Base-by-base conservation (phyloP, 2,329 filamentous ascomycete genomes). In the Aspergillus pseudotamarii region DNA sequence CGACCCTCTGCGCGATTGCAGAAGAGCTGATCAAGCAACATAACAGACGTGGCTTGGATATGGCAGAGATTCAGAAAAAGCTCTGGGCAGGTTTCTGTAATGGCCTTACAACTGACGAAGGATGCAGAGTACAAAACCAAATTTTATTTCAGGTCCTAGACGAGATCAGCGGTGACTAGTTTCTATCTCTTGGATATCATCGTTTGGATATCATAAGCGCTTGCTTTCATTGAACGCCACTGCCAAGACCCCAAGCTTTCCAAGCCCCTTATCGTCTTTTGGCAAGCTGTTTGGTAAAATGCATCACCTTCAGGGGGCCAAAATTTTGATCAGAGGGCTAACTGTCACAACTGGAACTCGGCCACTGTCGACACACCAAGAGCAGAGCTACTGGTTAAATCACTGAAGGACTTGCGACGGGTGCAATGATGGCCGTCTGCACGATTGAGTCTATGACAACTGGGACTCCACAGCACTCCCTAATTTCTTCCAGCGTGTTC, bases 241-340 rank as follows among this genome's bases (percentile, higher is more conserved):
- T n/a, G 14, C 23, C 19, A 30, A 19, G 26, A 19, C 19, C 19
- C 16, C 26, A 6, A 30, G 8, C 10, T 30, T 26, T 26, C 28
- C 41, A 61, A 19, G 68, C 66, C 74, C 73, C 75, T 45, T 63
- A 64, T 26, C 64, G 55, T 59, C 75, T 64, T 55, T 62, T 73
- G 1, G 71, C 75, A 50, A 76, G 66, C 57, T 66, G 72, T 54
- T 71, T 88, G 11, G 92, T 84, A 0, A 90, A 80, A 82, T 95
- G 95, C 2, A 96, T 92, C 71, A 96, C 76, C 0, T 82, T 88
- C 11, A 97, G 73, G 64, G 96, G 75, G 96, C 92, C 0, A 93
- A 93, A 4, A 96, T 93, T 73, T 97, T 93, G 58, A 97, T 91
- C 68, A 96, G 77, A 3, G 93, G 93, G 0, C 93, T 92, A 0